These are phyloP conservation scores for Rosellinia necatrix DNA, from an alignment of 2,329 filamentous ascomycete genomes.

Conservation along the genomic window DNA sequence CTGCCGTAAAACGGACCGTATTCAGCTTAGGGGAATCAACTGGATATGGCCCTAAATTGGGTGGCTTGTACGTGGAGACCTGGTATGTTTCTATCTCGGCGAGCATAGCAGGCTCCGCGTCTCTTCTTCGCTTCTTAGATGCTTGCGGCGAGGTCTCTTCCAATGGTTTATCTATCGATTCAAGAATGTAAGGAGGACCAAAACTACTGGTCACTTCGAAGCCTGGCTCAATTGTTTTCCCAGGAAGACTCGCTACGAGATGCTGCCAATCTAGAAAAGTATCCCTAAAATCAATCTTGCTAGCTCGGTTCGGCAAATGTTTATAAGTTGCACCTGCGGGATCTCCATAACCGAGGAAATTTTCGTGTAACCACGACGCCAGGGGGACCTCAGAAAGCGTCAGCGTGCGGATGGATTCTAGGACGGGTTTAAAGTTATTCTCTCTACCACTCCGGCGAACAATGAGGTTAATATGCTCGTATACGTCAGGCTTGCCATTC, in stretches of 20 bases:
- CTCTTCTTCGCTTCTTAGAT: conserved; percentile 86
- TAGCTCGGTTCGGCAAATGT: conserved; percentile 75
- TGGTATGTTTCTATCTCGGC: conserved; percentile 70
- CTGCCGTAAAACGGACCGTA: conserved; percentile 82
- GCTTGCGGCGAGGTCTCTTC: conserved; percentile 59
- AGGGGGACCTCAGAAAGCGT: conserved; percentile 84
- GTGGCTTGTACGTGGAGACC: conserved; percentile 87
- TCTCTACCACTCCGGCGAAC: conserved; percentile 83
- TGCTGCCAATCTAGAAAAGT: conserved; percentile 97
- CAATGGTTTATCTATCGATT: conserved; percentile 62
- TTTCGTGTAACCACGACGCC: conserved; percentile 91
- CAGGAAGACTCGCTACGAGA: conserved; percentile 85
- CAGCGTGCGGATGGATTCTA: conserved; percentile 88
- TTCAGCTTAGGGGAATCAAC: conserved; percentile 83
- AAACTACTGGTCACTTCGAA: conserved; percentile 75
- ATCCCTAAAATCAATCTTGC: conserved; percentile 85
- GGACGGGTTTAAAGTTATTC: conserved; percentile 94
- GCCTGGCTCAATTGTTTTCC: conserved; percentile 80
- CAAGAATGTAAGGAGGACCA: conserved; percentile 84
- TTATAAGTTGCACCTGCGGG: conserved; percentile 86
- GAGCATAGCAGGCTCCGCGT: conserved; percentile 69
- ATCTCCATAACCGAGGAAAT: conserved; percentile 97
- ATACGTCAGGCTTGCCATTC: conserved; percentile 75
- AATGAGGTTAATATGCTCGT: conserved; percentile 83
- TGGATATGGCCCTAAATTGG: conserved; percentile 88